phyloP scores from a whole-genome alignment of 768 basidiomycete species.

The Termitomyces sp. region DNA sequence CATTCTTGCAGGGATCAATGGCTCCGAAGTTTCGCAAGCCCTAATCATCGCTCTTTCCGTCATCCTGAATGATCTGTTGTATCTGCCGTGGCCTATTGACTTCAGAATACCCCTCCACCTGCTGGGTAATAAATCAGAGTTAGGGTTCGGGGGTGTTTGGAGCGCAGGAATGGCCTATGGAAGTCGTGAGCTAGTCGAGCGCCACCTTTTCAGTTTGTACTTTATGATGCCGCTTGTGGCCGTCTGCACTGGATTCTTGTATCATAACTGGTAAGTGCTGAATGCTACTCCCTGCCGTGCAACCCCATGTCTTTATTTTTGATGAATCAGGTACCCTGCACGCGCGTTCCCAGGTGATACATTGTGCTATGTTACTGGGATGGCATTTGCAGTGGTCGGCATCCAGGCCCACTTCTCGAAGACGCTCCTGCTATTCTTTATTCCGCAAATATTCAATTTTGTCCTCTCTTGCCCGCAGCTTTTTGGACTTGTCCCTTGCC shows the following conservation, averaged over 20 bases:
- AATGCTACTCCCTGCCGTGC: not conserved
- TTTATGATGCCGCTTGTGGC: constrained; percentile 96
- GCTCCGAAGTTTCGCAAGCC: constrained; percentile 91
- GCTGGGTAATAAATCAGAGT: constrained; percentile 57
- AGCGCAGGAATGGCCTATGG: constrained; percentile 83
- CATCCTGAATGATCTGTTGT: constrained; percentile 87
- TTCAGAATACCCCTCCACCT: constrained; percentile 70
- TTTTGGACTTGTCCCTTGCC: constrained; percentile 90
- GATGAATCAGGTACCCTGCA: constrained; percentile 82
- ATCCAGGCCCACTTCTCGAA: constrained; percentile 98
- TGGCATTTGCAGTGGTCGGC: constrained; percentile 97
- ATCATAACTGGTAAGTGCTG: constrained; percentile 85
- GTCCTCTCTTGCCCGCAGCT: constrained; percentile 90
- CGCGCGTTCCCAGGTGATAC: constrained; percentile 95
- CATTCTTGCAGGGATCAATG: constrained; percentile 97
- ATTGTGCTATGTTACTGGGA: constrained; percentile 94
- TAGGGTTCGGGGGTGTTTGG: constrained; percentile 76
- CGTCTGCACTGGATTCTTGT: constrained; percentile 85
- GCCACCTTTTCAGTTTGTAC: constrained; percentile 94
- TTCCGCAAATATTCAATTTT: constrained; percentile 99
- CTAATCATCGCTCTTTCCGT: constrained; percentile 89
- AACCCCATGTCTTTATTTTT: not conserved
- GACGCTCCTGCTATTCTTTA: constrained; percentile 92
- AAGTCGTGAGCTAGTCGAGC: constrained; percentile 79
- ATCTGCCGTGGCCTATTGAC: constrained; percentile 83